Conservation (phyloP, 768 basidiomycete species). For the Hericium erinaceus region DNA sequence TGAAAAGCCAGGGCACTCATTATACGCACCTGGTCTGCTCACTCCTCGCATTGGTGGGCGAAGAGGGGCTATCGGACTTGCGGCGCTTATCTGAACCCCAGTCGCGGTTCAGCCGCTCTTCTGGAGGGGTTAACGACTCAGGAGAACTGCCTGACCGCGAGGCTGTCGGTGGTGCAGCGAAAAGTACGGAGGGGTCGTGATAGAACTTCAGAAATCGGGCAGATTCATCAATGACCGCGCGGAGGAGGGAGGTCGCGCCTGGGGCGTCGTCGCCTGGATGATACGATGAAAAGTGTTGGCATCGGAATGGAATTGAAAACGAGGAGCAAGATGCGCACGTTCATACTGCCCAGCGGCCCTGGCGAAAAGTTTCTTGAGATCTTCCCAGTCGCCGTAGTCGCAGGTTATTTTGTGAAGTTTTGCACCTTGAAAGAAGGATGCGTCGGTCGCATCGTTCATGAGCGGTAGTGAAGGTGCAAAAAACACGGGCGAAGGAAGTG, state of each 20-base stretch:
- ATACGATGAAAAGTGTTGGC: neutral
- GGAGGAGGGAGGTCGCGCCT: constrained; percentile 45
- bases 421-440: constrained; percentile 10
- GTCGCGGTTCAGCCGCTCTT: constrained; percentile 15
- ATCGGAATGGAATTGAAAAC: constrained; percentile 6
- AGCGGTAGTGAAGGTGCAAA: neutral
- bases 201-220: constrained; percentile 49
- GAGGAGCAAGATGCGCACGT: constrained; percentile 27
- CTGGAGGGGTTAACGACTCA: constrained; percentile 17
- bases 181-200: constrained; percentile 49
- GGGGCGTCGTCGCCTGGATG: constrained; percentile 33
- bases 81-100: constrained; percentile 10
- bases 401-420: neutral
- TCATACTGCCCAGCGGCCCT: constrained; percentile 52
- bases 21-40: neutral
- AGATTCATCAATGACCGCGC: constrained; percentile 60
- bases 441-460: constrained; percentile 6
- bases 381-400: constrained; percentile 50
- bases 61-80: neutral
- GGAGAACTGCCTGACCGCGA: constrained; percentile 9
- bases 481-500: neutral
- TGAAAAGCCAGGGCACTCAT: too few relatives aligned
- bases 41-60: neutral
- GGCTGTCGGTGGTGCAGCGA: constrained; percentile 7
- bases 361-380: constrained; percentile 53